Percentiles rank a stretch among this genome's conserved stretches.
phyloP scores from a whole-genome alignment of 179 eudicot species.

The Patellifolia procumbens region DNA sequence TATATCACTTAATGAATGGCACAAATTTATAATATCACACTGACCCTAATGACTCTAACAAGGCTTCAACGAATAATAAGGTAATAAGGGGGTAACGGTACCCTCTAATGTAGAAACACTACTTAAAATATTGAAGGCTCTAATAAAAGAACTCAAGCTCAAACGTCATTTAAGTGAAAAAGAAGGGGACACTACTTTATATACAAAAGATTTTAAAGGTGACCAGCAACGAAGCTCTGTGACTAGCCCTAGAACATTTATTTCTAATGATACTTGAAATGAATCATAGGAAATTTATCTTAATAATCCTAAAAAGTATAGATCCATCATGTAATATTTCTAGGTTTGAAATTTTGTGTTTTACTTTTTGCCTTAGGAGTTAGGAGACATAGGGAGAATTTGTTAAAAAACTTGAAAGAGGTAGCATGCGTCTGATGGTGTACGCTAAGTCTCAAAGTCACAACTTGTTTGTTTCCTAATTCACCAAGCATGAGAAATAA shows the following conservation, averaged over 20 bases:
- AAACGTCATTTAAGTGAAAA: too few relatives aligned
- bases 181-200: too few relatives aligned
- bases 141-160: too few relatives aligned
- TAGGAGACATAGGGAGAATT: background rate
- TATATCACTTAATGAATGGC: too few relatives aligned
- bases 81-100: too few relatives aligned
- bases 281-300: background rate
- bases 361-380: background rate
- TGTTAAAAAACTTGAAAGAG: background rate
- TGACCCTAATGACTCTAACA: too few relatives aligned
- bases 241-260: too few relatives aligned
- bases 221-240: background rate
- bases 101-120: too few relatives aligned
- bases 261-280: background rate
- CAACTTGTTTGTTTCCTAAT: background rate
- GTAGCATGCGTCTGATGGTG: background rate
- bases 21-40: too few relatives aligned
- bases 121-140: too few relatives aligned
- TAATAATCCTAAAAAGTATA: background rate
- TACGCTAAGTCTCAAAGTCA: background rate
- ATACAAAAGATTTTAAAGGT: too few relatives aligned
- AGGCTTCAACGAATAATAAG: too few relatives aligned
- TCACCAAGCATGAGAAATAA: slow-evolving; percentile 1
- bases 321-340: background rate
- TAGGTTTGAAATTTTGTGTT: background rate